Percentiles rank a stretch among this genome's conserved stretches.
Conservation (phyloP, 805 yeast species). For the Candida sithepensis region DNA sequence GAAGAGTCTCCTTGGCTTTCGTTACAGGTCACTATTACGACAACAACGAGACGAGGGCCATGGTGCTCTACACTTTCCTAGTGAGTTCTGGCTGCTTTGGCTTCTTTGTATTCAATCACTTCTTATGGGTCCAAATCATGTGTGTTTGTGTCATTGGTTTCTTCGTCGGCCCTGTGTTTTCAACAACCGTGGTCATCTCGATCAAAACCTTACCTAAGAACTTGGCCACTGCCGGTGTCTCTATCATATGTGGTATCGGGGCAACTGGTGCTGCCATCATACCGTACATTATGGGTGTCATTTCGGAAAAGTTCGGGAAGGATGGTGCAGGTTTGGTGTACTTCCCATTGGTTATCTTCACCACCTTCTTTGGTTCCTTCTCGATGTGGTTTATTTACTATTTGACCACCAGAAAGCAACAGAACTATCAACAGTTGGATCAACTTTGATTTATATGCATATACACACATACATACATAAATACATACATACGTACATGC, state of each 20-base stretch:
- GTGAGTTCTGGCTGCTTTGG: slow-evolving; percentile 33
- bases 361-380: slow-evolving; percentile 22
- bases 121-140: slow-evolving; percentile 28
- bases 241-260: slow-evolving; percentile 74
- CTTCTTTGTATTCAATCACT: slow-evolving; percentile 28
- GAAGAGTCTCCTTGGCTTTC: slow-evolving; percentile 45
- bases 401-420: slow-evolving; percentile 9
- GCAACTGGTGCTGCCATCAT: slow-evolving; percentile 79
- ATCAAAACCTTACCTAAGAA: slow-evolving; percentile 58
- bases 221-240: slow-evolving; percentile 63
- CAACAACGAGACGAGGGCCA: slow-evolving; percentile 38
- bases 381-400: slow-evolving; percentile 28
- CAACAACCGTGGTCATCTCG: slow-evolving; percentile 66
- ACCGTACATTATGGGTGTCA: slow-evolving; percentile 61
- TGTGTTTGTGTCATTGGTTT: slow-evolving; percentile 42
- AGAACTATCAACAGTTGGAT: not conserved
- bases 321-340: slow-evolving; percentile 31
- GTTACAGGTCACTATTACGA: slow-evolving; percentile 42
- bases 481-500: no score
- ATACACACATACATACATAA: no score
- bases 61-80: slow-evolving; percentile 35
- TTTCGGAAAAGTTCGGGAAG: slow-evolving; percentile 31
- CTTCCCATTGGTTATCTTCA: slow-evolving; percentile 26
- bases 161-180: slow-evolving; percentile 54
- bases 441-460: no score